These are phyloP conservation scores for Ceratocystis harringtonii DNA, from an alignment of 2,329 filamentous ascomycete species.

Conservation along the genomic window DNA sequence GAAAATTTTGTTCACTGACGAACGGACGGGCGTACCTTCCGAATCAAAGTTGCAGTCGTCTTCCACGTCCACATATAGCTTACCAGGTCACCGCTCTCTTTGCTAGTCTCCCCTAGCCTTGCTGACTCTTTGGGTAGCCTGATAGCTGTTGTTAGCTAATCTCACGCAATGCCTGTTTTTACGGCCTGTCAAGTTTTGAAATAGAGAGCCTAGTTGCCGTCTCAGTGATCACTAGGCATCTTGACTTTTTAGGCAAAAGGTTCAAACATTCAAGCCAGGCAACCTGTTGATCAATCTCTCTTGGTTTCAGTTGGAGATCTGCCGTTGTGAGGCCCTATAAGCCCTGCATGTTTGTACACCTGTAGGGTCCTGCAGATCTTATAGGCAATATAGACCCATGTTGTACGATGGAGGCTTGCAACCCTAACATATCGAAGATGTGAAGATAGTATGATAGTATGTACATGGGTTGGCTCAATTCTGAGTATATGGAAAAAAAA, in stretches of 20 bases:
- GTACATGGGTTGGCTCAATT: neutral
- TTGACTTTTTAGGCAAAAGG: neutral
- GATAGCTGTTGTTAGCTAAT: neutral
- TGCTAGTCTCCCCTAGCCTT: neutral
- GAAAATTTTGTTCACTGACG: neutral
- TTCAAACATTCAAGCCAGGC: neutral
- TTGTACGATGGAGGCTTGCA: neutral
- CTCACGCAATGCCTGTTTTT: neutral
- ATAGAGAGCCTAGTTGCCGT: neutral
- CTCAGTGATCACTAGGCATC: neutral
- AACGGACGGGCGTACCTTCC: neutral
- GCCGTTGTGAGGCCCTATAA: slow-evolving; percentile 2
- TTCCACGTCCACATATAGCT: neutral
- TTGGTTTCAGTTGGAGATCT: slow-evolving; percentile 6
- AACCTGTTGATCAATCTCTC: neutral
- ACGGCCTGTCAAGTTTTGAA: neutral
- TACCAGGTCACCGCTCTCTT: neutral
- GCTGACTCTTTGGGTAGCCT: neutral
- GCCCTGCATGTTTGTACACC: neutral
- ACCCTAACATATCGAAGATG: neutral
- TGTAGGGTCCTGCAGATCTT: slow-evolving; percentile 2
- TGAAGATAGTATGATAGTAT: no score
- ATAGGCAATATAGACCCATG: neutral
- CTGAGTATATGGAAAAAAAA: no score
- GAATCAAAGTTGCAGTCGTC: neutral